A percentile compares a stretch with the other conserved stretches of the same genome.
phyloP scores from a whole-genome alignment of 2,329 filamentous ascomycete genomes.

The Ceratocystis eucalypticola region DNA sequence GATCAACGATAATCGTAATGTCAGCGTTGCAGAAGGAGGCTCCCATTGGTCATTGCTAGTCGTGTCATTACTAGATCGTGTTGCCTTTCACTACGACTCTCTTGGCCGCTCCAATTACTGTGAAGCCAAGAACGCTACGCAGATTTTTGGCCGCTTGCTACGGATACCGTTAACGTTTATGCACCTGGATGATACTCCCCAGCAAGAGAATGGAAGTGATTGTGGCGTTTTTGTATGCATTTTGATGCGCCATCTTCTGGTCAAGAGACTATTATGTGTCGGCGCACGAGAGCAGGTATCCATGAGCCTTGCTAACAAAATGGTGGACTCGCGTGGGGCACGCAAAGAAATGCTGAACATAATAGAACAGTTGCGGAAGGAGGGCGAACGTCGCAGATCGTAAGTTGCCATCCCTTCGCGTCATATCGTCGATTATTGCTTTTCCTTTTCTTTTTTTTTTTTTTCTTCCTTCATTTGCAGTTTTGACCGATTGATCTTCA shows the following conservation, averaged over 20 bases:
- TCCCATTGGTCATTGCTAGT: conserved; percentile 91
- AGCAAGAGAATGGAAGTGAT: conserved; percentile 85
- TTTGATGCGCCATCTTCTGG: conserved; percentile 82
- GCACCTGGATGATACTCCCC: conserved; percentile 70
- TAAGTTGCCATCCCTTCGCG: conserved; percentile 34
- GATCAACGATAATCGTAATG: conserved; percentile 75
- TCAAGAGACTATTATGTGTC: conserved; percentile 67
- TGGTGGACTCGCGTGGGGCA: conserved; percentile 65
- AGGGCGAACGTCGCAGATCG: conserved; percentile 73
- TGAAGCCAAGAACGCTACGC: conserved; percentile 56
- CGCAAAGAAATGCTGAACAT: conserved; percentile 85
- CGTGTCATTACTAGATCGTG: conserved; percentile 73
- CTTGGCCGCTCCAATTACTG: conserved; percentile 60
- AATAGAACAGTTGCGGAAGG: conserved; percentile 74
- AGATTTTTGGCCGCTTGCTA: conserved; percentile 57
- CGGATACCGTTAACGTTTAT: conserved; percentile 57
- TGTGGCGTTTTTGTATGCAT: conserved; percentile 95
- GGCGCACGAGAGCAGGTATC: conserved; percentile 75
- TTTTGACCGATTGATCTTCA: background rate
- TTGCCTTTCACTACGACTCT: conserved; percentile 95
- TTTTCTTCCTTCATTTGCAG: background rate
- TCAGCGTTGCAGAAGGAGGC: conserved; percentile 69
- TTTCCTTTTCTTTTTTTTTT: too few relatives aligned
- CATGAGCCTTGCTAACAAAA: conserved; percentile 81
- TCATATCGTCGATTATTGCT: too few relatives aligned